Conservation (phyloP, 805 yeast species). For the Ascoidea asiatica region DNA sequence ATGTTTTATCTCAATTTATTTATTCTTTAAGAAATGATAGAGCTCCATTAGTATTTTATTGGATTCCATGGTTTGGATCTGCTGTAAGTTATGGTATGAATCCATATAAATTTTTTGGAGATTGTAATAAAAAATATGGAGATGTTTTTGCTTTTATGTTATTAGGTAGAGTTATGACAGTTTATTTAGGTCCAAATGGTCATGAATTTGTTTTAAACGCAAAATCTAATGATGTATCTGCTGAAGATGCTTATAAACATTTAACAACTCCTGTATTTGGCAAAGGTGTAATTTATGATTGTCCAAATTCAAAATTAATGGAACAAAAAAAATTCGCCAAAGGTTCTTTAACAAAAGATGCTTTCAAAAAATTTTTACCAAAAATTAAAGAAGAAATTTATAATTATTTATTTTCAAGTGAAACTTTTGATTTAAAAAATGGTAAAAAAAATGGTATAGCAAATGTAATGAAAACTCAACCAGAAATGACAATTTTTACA, state of each 20-base stretch:
- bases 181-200: conserved; percentile 92
- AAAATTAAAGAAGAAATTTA: conserved; percentile 66
- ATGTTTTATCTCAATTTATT: conserved; percentile 49
- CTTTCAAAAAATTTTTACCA: conserved; percentile 81
- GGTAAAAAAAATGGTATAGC: conserved; percentile 31
- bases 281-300: conserved; percentile 93
- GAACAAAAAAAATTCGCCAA: conserved; percentile 97
- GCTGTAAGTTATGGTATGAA: conserved; percentile 83
- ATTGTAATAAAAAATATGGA: conserved; percentile 72
- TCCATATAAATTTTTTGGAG: conserved; percentile 81
- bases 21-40: conserved; percentile 69
- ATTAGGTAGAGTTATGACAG: conserved; percentile 89
- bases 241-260: conserved; percentile 92
- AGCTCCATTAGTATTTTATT: conserved; percentile 81
- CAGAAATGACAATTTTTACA: conserved; percentile 92
- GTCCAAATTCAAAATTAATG: conserved; percentile 89
- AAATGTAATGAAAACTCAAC: conserved; percentile 72
- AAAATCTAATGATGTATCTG: conserved; percentile 77
- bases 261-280: conserved; percentile 99
- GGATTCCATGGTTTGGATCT: conserved; percentile 94
- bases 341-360: conserved; percentile 71
- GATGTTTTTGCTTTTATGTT: conserved; percentile 85
- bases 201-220: conserved; percentile 94
- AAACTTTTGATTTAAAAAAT: conserved; percentile 29
- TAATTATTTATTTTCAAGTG: conserved; percentile 44